Evolutionary conservation across 148 eudicot species (phyloP), one percentile per base, ranked within the genome.

Genomic region (Talinum fruticosum): DNA sequence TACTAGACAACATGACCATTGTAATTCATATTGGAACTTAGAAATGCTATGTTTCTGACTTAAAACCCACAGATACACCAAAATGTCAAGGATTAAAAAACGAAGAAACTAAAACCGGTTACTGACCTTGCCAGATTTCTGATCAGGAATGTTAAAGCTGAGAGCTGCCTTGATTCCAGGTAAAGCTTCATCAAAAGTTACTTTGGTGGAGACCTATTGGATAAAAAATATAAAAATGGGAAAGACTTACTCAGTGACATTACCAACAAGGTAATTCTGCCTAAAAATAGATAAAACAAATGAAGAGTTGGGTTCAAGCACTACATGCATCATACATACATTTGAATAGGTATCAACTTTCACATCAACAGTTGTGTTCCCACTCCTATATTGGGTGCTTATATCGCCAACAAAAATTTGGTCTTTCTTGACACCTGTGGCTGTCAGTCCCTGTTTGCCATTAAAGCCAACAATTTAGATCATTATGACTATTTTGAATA

Each of bases 71-170:
- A 51, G 57, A 41, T n/a, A n/a, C 47, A 51, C 57, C 23, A 41
- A 41, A 41, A 1, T 41, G 8, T 14, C 1, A 41, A 41, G 47
- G 47, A 41, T 41, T 10, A 5, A 24, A 59, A 23, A 59, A n/a
- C n/a, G n/a, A 57, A 0, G 24, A 24, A 51, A 71, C 24, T 23
- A 24, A 36, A 77, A 61, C 26, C n/a, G 65, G 36, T 4, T 51
- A 83, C 83, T 76, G 28, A 93, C 97, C 95, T 91, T 93, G 85
- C 97, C 92, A 72, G 97, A 93, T 80, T 87, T 93, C 80, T 91
- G 86, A 78, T 93, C 96, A 67, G 97, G 97, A 82, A 93, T 87
- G 82, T 85, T 87, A 80, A 90, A 90, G 89, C 96, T 90, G 73
- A 92, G 79, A 79, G 90, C 87, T 78, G 90, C 86, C 83, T 87